Conservation (phyloP, 371 early-diverging fungal genomes). For the Batkoa obscura region DNA sequence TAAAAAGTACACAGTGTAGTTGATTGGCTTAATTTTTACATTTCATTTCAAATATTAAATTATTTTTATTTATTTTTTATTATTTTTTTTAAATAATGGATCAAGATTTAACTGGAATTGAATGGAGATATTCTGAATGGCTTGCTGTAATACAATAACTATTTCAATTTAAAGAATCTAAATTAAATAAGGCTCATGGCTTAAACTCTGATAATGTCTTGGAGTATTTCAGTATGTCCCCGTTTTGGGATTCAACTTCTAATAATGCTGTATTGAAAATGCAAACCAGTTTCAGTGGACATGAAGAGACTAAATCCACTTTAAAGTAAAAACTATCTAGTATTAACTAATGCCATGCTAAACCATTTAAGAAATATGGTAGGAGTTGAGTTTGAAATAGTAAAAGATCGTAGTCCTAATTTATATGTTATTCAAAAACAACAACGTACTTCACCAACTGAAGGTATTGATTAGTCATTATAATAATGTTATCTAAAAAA, state of each 20-base stretch:
- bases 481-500: neutral
- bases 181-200: conserved; percentile 26
- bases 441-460: conserved; percentile 35
- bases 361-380: conserved; percentile 44
- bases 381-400: conserved; percentile 70
- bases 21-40: no score
- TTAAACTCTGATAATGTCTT: conserved; percentile 67
- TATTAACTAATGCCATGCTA: neutral
- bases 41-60: no score
- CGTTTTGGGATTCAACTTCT: conserved; percentile 91
- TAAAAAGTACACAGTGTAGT: no score
- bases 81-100: no score
- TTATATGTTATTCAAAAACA: conserved; percentile 74
- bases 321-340: conserved; percentile 20
- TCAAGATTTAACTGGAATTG: conserved; percentile 22
- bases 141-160: conserved; percentile 13
- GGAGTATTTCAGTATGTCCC: conserved; percentile 86
- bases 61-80: no score
- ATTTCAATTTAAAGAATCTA: no score
- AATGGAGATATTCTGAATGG: conserved; percentile 40
- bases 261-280: conserved; percentile 91
- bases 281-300: conserved; percentile 89
- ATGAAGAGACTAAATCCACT: conserved; percentile 40
- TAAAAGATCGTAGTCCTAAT: conserved; percentile 48
- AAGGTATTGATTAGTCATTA: conserved; percentile 18